A percentile compares a stretch with the other conserved stretches of the same genome.
Conservation (phyloP, 352 stramenopile species). For the Phytophthora gonapodyides region DNA sequence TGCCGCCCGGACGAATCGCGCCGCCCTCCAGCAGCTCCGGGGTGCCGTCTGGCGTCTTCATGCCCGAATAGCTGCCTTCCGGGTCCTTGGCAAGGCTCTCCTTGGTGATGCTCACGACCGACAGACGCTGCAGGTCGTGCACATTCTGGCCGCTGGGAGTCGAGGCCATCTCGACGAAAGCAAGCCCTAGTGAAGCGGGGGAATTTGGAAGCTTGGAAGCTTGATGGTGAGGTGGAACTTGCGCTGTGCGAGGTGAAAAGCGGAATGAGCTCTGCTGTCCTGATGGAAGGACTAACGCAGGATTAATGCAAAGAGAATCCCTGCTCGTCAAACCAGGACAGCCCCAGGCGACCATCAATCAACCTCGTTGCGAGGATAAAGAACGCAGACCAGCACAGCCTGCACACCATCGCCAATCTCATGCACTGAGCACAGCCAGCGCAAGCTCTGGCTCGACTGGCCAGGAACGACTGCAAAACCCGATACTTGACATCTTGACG, state of each 20-base stretch:
- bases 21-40: constrained; percentile 36
- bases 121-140: constrained; percentile 43
- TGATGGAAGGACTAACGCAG: constrained; percentile 15
- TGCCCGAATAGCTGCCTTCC: constrained; percentile 31
- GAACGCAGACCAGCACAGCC: constrained; percentile 4
- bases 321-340: constrained; percentile 9
- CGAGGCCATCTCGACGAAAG: constrained; percentile 21
- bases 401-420: constrained; percentile 27
- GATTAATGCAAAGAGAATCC: constrained; percentile 21
- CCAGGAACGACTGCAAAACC: constrained; percentile 9
- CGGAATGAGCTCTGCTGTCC: constrained; percentile 21
- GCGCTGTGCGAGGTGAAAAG: constrained; percentile 22
- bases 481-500: constrained; percentile 17
- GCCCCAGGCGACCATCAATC: constrained; percentile 10
- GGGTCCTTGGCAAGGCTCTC: constrained; percentile 36
- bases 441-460: constrained; percentile 23
- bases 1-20: constrained; percentile 41
- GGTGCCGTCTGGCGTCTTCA: constrained; percentile 38
- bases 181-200: constrained; percentile 7
- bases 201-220: background rate
- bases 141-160: constrained; percentile 32
- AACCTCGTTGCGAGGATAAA: constrained; percentile 7
- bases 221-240: constrained; percentile 16
- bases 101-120: constrained; percentile 39
- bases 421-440: constrained; percentile 28